phyloP scores from a whole-genome alignment of 805 yeast genomes.

The Candida koratica region DNA sequence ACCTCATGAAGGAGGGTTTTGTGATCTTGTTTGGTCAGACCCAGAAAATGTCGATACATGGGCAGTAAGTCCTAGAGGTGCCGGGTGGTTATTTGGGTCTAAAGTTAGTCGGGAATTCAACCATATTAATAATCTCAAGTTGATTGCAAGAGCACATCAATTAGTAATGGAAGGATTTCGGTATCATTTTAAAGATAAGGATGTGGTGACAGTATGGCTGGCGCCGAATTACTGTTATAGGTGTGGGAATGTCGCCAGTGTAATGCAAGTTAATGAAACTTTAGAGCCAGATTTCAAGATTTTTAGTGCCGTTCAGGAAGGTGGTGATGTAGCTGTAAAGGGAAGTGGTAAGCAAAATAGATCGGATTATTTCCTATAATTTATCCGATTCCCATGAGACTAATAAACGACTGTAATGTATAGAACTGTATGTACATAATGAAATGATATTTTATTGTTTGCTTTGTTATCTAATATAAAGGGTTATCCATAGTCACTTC shows the following conservation, averaged over 20 bases:
- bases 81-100: constrained; percentile 96
- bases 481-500: neutral
- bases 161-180: constrained; percentile 98
- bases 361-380: constrained; percentile 41
- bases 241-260: constrained; percentile 98
- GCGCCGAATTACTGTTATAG: constrained; percentile 97
- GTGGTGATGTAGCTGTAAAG: constrained; percentile 42
- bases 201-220: constrained; percentile 96
- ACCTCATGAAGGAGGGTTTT: constrained; percentile 98
- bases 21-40: constrained; percentile 96
- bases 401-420: neutral
- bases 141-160: constrained; percentile 96
- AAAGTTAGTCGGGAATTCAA: constrained; percentile 94
- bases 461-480: neutral
- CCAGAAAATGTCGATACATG: constrained; percentile 97
- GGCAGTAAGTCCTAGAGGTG: constrained; percentile 98
- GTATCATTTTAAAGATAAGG: constrained; percentile 93
- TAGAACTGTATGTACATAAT: neutral
- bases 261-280: constrained; percentile 90
- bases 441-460: neutral
- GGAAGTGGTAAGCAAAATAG: constrained; percentile 40
- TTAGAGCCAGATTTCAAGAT: constrained; percentile 87
- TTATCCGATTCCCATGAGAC: constrained; percentile 1
- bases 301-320: constrained; percentile 93
- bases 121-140: constrained; percentile 82